A percentile compares a stretch with the other conserved stretches of the same genome.
Evolutionary conservation across 129 eudicot species (phyloP).

Genomic region (Artemisia argyi): DNA sequence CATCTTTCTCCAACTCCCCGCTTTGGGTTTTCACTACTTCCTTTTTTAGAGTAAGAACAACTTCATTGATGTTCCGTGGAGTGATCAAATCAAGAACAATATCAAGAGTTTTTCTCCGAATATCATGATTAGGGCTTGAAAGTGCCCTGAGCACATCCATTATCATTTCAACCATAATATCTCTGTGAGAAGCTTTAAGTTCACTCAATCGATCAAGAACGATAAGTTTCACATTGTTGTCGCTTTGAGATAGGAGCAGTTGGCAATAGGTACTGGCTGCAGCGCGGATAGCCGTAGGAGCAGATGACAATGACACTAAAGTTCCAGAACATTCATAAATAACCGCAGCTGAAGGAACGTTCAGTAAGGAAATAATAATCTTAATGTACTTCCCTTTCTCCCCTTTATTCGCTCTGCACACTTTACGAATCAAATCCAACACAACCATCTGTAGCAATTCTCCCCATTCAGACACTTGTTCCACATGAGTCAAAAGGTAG

Average conservation of each 20-base stretch:
- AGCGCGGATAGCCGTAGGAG: conserved; percentile 91
- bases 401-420: conserved; percentile 82
- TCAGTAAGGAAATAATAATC: conserved; percentile 79
- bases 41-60: conserved; percentile 83
- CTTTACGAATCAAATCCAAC: conserved; percentile 89
- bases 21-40: conserved; percentile 94
- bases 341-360: conserved; percentile 92
- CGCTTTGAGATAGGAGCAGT: conserved; percentile 88
- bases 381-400: conserved; percentile 89
- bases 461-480: conserved; percentile 88
- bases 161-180: conserved; percentile 90
- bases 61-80: conserved; percentile 88
- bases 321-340: conserved; percentile 96
- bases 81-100: conserved; percentile 93
- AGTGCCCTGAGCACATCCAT: conserved; percentile 98
- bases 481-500: conserved; percentile 80
- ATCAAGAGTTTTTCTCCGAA: conserved; percentile 86
- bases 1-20: conserved; percentile 95
- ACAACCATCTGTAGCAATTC: conserved; percentile 94
- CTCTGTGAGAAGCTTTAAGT: conserved; percentile 75
- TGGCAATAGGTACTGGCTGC: conserved; percentile 97
- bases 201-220: conserved; percentile 91
- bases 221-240: conserved; percentile 93
- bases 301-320: conserved; percentile 88
- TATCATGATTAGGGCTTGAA: conserved; percentile 96